Base-by-base conservation (phyloP, 106 monocot species). In the Triglochin maritima region DNA sequence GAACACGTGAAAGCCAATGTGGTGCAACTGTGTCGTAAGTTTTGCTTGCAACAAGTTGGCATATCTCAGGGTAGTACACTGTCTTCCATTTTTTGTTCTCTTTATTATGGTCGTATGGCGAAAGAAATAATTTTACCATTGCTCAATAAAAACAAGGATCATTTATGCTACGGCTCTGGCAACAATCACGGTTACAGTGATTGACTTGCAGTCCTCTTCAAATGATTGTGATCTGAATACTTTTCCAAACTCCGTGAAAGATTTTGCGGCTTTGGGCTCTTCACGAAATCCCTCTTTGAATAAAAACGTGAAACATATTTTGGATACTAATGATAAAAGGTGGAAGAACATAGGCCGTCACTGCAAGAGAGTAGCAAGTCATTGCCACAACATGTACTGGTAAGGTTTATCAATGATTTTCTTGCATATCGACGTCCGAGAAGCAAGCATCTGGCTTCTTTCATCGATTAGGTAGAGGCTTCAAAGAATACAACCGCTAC, bases 341-440 rank as follows among this genome's bases (percentile, higher is more conserved):
- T 60, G 48, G 13, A 47, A 45, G 41, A 17, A 14, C 5, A 29
- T 29, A 29, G 29, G 29, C 29, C 29, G 29, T 29, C 29, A 29
- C 29, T 29, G 1, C 0, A 17, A 17, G 49, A 29, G 57, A 66
- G 16, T 56, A 49, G 44, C 8, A 42, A 58, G 0, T 49, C 53
- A 44, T 65, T 7, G 15, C 67, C 17, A 16, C 65, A 59, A 5
- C 74, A 68, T 80, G 49, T 90, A 59, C 69, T 91, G 59, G 41
- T 91, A 67, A 88, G 96, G 49, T 82, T 80, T 12, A 69, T 82
- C 52, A 91, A 98, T 73, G 96, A 98, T 82, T 91, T 88, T 75
- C 72, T 98, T 70, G 91, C 46, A 81, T 98, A 64, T 80, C 91
- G 53, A 88, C 91, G 47, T 98, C 86, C 41, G 66, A 84, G 57